Conservation (phyloP, 371 early-diverging fungal genomes). For the Mucor plumbeus region DNA sequence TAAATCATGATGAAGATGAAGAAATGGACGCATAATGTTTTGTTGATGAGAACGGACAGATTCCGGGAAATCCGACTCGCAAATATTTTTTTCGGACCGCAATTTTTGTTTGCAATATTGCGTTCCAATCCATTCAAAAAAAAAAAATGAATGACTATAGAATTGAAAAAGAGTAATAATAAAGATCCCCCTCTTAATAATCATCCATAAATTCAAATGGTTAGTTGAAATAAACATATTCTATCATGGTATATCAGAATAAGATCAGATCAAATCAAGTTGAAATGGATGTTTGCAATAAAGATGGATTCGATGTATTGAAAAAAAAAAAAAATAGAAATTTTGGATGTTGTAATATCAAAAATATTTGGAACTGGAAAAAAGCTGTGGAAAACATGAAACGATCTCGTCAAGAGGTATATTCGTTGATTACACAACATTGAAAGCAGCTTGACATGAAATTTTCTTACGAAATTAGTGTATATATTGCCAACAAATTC, state of each 20-base stretch:
- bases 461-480: too few relatives aligned
- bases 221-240: slow-evolving; percentile 15
- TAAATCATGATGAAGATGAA: slow-evolving; percentile 10
- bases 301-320: neutral
- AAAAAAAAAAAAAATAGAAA: slow-evolving; percentile 6
- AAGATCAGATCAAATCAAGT: neutral
- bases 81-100: neutral
- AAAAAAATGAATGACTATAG: slow-evolving; percentile 22
- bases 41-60: neutral
- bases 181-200: slow-evolving; percentile 30
- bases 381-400: neutral
- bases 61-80: neutral
- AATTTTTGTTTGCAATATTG: slow-evolving; percentile 11
- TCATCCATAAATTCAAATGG: slow-evolving; percentile 28
- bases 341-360: neutral
- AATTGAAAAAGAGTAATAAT: slow-evolving; percentile 1
- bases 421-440: too few relatives aligned
- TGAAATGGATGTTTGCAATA: neutral
- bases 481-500: too few relatives aligned
- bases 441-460: too few relatives aligned
- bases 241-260: neutral
- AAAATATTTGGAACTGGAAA: neutral
- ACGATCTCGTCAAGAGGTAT: too few relatives aligned
- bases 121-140: neutral
- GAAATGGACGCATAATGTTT: slow-evolving; percentile 16